A percentile compares a stretch with the other conserved stretches of the same genome.
These are phyloP conservation scores for Coccomyxa sp. DNA, from an alignment of 139 green algal genomes.

Conservation along the genomic window DNA sequence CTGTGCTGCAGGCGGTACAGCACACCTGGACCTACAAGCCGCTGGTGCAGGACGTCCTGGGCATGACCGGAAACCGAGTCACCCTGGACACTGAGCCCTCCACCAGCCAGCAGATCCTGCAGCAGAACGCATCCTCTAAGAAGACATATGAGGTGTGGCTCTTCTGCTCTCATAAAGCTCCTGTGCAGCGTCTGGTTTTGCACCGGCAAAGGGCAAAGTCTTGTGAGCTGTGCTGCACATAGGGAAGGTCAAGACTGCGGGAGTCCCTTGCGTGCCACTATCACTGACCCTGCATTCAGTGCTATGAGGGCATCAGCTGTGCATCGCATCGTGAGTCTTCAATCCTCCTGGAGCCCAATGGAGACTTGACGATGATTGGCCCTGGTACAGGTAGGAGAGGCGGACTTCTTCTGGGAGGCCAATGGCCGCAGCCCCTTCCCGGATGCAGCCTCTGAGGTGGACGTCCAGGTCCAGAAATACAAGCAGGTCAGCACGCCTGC, in stretches of 20 bases:
- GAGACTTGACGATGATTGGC: too few relatives aligned
- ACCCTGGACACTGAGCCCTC: slow-evolving; percentile 34
- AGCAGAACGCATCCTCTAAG: slow-evolving; percentile 3
- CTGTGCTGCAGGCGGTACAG: slow-evolving; percentile 70
- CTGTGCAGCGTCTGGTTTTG: slow-evolving; percentile 73
- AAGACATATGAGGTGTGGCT: slow-evolving; percentile 79
- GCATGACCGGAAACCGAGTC: slow-evolving; percentile 88
- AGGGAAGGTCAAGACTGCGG: too few relatives aligned
- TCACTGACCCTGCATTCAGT: too few relatives aligned
- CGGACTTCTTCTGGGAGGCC: slow-evolving; percentile 83
- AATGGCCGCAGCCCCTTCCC: slow-evolving; percentile 71
- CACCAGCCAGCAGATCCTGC: background rate
- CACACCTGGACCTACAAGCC: slow-evolving; percentile 96
- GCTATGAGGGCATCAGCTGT: too few relatives aligned
- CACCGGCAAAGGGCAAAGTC: slow-evolving; percentile 49
- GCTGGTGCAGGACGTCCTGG: slow-evolving; percentile 95
- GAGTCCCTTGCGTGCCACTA: too few relatives aligned
- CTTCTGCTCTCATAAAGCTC: slow-evolving; percentile 43
- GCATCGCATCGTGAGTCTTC: too few relatives aligned
- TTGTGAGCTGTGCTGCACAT: too few relatives aligned
- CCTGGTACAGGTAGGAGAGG: slow-evolving; percentile 26
- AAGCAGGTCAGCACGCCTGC: slow-evolving; percentile 63
- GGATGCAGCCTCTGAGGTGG: slow-evolving; percentile 75
- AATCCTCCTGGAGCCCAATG: too few relatives aligned
- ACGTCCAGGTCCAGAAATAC: slow-evolving; percentile 78